These are phyloP conservation scores for Uncinocarpus reesii DNA, from an alignment of 2,329 filamentous ascomycete genomes.

Conservation along the genomic window DNA sequence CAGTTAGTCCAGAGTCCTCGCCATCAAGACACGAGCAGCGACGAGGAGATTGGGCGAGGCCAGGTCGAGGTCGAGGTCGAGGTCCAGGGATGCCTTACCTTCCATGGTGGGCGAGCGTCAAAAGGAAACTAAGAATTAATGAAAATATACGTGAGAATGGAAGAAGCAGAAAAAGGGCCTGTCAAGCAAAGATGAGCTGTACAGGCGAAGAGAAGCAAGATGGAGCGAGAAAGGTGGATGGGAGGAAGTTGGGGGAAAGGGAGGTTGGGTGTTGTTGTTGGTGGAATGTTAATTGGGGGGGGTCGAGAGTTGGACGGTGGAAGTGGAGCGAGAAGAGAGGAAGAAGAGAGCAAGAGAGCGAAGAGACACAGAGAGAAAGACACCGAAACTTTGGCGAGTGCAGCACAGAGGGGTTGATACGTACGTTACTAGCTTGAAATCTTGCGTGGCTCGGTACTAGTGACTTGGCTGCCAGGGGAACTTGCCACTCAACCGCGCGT, in stretches of 20 bases:
- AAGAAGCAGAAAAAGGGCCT: slow-evolving; percentile 20
- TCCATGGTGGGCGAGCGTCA: slow-evolving; percentile 46
- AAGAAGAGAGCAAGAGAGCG: slow-evolving; percentile 12
- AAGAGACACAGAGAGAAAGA: slow-evolving; percentile 13
- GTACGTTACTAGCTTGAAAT: slow-evolving; percentile 4
- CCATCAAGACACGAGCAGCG: slow-evolving; percentile 17
- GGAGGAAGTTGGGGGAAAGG: slow-evolving; percentile 3
- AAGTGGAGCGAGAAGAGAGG: slow-evolving; percentile 10
- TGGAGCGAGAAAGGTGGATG: slow-evolving; percentile 16
- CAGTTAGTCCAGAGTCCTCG: slow-evolving; percentile 34
- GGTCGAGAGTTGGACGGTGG: slow-evolving; percentile 21
- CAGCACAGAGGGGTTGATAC: not conserved
- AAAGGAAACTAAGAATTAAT: slow-evolving; percentile 28
- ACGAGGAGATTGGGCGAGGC: slow-evolving; percentile 15
- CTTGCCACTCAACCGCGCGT: not conserved
- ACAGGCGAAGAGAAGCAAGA: slow-evolving; percentile 15
- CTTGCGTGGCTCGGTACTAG: slow-evolving; percentile 9
- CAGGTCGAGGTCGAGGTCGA: slow-evolving; percentile 17
- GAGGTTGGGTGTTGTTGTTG: slow-evolving; percentile 8
- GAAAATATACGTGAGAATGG: slow-evolving; percentile 26
- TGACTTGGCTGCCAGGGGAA: not conserved
- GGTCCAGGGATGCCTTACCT: slow-evolving; percentile 43
- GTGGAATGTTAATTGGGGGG: not conserved
- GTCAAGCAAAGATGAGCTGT: slow-evolving; percentile 14
- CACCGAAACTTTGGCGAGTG: slow-evolving; percentile 11